A percentile compares a stretch with the other conserved stretches of the same genome.
phyloP scores from a whole-genome alignment of 257 asterid species.

The Gardenia jasminoides region DNA sequence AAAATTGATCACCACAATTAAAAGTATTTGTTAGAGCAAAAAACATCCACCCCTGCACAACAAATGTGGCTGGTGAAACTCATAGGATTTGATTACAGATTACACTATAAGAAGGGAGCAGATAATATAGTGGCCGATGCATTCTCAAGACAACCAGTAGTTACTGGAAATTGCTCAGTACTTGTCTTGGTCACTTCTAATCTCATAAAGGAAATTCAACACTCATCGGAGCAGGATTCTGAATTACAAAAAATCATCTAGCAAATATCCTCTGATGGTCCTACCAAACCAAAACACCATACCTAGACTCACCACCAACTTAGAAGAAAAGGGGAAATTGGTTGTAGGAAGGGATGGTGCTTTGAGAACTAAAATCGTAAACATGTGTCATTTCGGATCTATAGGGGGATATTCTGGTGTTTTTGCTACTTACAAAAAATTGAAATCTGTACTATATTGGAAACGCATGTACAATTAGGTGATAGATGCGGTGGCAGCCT shows the following conservation, averaged over 20 bases:
- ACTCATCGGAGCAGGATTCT: background rate
- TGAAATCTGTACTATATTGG: background rate
- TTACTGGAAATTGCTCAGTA: no score
- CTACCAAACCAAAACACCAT: no score
- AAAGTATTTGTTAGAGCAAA: background rate
- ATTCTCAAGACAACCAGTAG: background rate
- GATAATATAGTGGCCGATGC: background rate
- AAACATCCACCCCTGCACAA: background rate
- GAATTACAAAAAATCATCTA: background rate
- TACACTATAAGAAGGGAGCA: background rate
- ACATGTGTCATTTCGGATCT: background rate
- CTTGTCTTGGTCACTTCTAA: no score
- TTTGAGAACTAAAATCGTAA: background rate
- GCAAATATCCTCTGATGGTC: background rate
- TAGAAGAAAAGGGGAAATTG: background rate
- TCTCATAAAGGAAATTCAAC: background rate
- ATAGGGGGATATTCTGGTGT: background rate
- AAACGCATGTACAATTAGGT: background rate
- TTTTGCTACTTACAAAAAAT: background rate
- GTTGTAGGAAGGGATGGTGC: no score
- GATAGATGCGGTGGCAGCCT: background rate
- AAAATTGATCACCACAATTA: background rate
- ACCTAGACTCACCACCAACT: background rate
- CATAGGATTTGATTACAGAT: background rate
- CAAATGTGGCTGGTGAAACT: background rate